Evolutionary conservation across 2,329 filamentous ascomycete genomes (phyloP).

Genomic region (Hypoxylon sp.): DNA sequence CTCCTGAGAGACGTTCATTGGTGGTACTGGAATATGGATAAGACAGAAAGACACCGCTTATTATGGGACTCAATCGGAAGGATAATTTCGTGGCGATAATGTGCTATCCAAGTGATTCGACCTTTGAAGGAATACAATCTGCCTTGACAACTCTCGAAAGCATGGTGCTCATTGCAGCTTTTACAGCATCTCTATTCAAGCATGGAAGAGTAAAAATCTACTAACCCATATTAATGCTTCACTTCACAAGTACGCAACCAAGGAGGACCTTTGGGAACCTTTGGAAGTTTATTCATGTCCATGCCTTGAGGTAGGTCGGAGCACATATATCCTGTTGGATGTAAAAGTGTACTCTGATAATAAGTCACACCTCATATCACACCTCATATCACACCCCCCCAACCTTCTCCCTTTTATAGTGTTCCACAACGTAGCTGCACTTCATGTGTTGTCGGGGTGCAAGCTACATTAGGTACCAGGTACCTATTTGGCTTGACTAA

Average conservation of each 20-base stretch:
- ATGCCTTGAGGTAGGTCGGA: not conserved
- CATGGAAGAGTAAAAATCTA: not conserved
- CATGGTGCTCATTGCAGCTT: not conserved
- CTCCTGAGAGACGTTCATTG: not conserved
- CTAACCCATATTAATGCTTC: too few species aligned
- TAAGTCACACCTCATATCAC: too few species aligned
- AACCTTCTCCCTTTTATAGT: not conserved
- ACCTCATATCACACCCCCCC: too few species aligned
- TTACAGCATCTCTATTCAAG: not conserved
- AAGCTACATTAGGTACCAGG: not conserved
- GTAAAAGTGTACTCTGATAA: not conserved
- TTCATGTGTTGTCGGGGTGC: too few species aligned
- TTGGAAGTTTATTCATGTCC: not conserved
- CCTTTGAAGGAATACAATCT: not conserved
- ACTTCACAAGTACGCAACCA: not conserved
- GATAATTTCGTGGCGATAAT: not conserved
- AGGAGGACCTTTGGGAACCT: not conserved
- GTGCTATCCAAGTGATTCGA: not conserved
- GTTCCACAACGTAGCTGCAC: not conserved
- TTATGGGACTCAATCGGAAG: not conserved
- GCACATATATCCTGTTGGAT: not conserved
- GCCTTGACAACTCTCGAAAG: not conserved
- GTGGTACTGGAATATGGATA: not conserved
- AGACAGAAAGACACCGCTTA: not conserved
- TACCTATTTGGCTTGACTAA: not conserved